Evolutionary conservation across 1,284 basidiomycete species (phyloP), one percentile per base, ranked within the genome.

Genomic region (Tylopilus orsonianus): DNA sequence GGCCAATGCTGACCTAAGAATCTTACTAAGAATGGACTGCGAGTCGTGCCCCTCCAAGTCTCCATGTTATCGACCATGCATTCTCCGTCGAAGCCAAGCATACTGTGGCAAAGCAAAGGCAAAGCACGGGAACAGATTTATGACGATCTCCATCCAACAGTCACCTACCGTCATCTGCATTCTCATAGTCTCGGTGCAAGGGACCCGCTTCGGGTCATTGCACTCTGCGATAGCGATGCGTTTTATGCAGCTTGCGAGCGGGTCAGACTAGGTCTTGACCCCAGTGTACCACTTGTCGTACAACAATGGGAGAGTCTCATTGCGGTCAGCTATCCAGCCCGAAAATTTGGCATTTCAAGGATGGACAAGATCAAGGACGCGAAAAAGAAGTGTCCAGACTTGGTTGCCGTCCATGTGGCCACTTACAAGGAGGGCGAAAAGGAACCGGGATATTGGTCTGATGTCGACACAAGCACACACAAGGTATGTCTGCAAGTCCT

Each of bases 311-410:
- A 91, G 39, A 71, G 78, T 18, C 64, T 90, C 46, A 99, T 99
- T 52, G 97, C 97, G 0, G 90, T 99, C 54, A 97, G 95, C 69
- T 99, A 99, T 65, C 88, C 93, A 3, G 96, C 97, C 0, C 79
- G 96, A 49, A 85, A 85, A 61, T 96, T 79, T 60, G 95, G 88
- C 3, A 95, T 99, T 61, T 91, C 90, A 18, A 74, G 94, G 20
- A 83, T 90, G 81, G 81, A 82, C 66, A 87, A 82, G 69, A 68
- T 88, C 50, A 79, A 82, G 53, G 89, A 94, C 42, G 90, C 94
- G 6, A 81, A 85, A 68, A 86, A 89, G 66, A 80, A 84, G 54
- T 99, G 95, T 66, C 94, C 95, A 0, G 72, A 91, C 41, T 72
- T 99, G 4, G 74, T 83, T 34, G 83, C 92, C 6, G 87, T 97